Evolutionary conservation across 768 basidiomycete genomes (phyloP).

Genomic region (Serendipita vermifera): DNA sequence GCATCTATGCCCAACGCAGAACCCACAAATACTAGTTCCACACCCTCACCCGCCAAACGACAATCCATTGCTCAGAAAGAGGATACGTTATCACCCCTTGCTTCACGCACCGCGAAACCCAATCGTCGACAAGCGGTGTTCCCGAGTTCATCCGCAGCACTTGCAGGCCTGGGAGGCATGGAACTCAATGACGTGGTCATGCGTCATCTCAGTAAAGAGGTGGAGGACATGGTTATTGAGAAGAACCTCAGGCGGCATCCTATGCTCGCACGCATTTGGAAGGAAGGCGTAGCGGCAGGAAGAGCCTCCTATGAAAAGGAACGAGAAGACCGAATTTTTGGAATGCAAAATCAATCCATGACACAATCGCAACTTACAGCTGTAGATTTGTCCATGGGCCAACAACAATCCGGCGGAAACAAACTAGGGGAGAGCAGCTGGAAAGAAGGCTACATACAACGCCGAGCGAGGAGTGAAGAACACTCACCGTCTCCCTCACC

Average conservation of each 20-base stretch:
- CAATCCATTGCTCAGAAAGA: too few relatives aligned
- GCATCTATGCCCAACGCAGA: background rate
- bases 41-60: too few relatives aligned
- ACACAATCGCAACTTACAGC: background rate
- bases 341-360: background rate
- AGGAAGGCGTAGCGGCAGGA: background rate
- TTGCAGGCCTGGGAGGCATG: constrained; percentile 5
- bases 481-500: background rate
- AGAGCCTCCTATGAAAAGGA: background rate
- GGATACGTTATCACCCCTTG: too few relatives aligned
- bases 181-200: constrained; percentile 6
- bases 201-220: background rate
- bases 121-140: too few relatives aligned
- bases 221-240: background rate
- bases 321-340: background rate
- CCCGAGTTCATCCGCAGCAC: background rate
- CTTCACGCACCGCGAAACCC: too few relatives aligned
- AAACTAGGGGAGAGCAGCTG: background rate
- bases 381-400: background rate
- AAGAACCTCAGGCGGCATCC: constrained; percentile 5
- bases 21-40: too few relatives aligned
- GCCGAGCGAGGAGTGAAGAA: constrained; percentile 6
- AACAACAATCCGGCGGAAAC: background rate
- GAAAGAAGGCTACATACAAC: constrained; percentile 1
- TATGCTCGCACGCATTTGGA: constrained; percentile 3